Evolutionary conservation across 148 eudicot genomes (phyloP), one percentile per base, ranked within the genome.

Genomic region (Camellia lanceoleosa): DNA sequence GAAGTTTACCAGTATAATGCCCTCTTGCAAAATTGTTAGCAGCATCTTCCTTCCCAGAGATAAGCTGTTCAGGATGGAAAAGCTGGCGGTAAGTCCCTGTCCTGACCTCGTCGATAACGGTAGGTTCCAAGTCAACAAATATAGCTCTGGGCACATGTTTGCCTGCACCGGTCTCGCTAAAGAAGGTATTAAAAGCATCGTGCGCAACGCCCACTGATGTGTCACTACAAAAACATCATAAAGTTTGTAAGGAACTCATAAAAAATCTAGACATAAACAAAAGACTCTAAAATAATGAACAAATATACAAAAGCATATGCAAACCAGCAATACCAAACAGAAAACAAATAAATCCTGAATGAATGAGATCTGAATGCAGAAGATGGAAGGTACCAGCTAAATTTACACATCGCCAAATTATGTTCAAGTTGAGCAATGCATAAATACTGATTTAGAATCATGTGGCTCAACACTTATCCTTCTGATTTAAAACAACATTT

Each of bases 21-120:
- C 91, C 91, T 73, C 91, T 85, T 18, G 91, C 91, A 83, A 89
- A 89, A 76, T 89, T 89, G 70, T 89, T 89, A 4, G 91, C 91
- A 8, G 91, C 91, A 62, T 89, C 91, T 75, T 89, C 91, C 73
- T 89, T 89, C 4, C 91, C 91, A 59, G 87, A 83, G 63, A 89
- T 89, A 15, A 89, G 91, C 80, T 89, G 89, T 83, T 87, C 91
- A 1, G 91, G 91, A 56, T 89, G 91, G 76, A 89, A 89, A 13
- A 89, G 91, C 84, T 87, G 91, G 43, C 91, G 91, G 72, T 89
- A 89, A 8, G 84, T 23, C 5, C 91, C 91, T 70, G 83, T 89
- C 55, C 89, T 71, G 30, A 89, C 85, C 77, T 89, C 89, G 56
- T 89, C 89, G 12, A 89, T 89, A 79, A 89, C 89, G 15, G 89